Percentiles rank a stretch among this genome's conserved stretches.
phyloP scores from a whole-genome alignment of 2,329 filamentous ascomycete genomes.

The Colletotrichum scovillei region DNA sequence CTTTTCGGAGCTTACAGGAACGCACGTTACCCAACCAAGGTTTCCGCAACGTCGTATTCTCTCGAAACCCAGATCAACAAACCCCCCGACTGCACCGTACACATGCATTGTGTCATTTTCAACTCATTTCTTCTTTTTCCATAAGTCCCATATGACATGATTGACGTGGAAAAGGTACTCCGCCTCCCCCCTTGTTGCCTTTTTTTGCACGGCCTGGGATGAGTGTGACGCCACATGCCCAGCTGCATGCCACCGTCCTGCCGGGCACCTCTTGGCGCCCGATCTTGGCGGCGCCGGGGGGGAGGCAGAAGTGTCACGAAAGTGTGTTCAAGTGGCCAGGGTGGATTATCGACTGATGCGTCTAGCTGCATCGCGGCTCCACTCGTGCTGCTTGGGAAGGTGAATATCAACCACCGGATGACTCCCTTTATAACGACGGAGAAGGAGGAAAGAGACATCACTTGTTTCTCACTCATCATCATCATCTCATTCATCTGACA shows the following conservation, averaged over 20 bases:
- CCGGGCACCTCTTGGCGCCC: constrained; percentile 1
- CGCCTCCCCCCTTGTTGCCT: not conserved
- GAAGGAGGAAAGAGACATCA: not conserved
- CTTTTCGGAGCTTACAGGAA: not conserved
- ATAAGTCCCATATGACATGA: not conserved
- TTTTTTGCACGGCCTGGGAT: not conserved
- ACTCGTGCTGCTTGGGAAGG: not conserved
- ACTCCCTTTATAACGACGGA: not conserved
- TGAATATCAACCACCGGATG: not conserved
- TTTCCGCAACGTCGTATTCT: not conserved
- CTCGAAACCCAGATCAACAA: not conserved
- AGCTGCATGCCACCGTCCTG: constrained; percentile 7
- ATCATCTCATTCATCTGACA: not conserved
- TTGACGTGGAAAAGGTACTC: not conserved
- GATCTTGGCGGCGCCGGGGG: not conserved
- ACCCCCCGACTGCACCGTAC: not conserved
- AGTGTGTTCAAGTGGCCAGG: not conserved
- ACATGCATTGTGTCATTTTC: not conserved
- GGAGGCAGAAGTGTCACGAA: no score
- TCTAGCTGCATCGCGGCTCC: not conserved
- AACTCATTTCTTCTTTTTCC: not conserved
- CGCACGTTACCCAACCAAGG: not conserved
- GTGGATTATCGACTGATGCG: not conserved
- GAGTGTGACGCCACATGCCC: constrained; percentile 10
- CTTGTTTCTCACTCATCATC: no score